Evolutionary conservation across 2,329 filamentous ascomycete genomes (phyloP), one percentile per base, ranked within the genome.

Genomic region (Helotiales sp.): DNA sequence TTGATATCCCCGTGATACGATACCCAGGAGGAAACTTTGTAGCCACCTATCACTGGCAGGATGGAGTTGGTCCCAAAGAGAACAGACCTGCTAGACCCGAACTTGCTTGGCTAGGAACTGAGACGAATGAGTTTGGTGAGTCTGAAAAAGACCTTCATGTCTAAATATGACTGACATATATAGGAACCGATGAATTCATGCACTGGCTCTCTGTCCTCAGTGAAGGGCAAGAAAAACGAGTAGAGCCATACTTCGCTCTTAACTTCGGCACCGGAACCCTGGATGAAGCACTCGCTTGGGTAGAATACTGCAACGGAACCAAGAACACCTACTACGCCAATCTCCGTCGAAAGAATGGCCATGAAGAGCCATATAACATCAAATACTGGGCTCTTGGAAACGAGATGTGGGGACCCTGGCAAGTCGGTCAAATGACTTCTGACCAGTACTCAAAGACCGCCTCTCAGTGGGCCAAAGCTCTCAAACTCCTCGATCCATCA

Each of bases 351-450:
- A 80, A 87, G 66, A 88, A 95, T 73, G 90, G 90, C 10, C 86
- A 83, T 30, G 80, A 87, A 55, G 83, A 91, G 74, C 91, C 90
- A 4, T 93, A 93, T 74, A 86, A 87, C 58, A 83, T 93, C 67
- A 91, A 90, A 74, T 93, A 93, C 78, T 95, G 90, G 90, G 89
- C 89, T 1, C 81, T 95, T 25, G 90, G 90, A 9, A 95, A 95
- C 73, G 85, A 88, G 68, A 67, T 68, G 61, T 72, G 68, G 67
- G 70, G 70, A 50, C 67, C 70, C 7, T 72, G 70, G 69, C 80
- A 83, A 72, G 80, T 84, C 30, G 81, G 76, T 34, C 78, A 82
- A 67, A 79, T 81, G 75, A 83, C 78, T 33, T 80, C 81, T 64
- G 77, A 81, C 65, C 79, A 79, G 67, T 84, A 84, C 66, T 77